A percentile compares a stretch with the other conserved stretches of the same genome.
phyloP scores from a whole-genome alignment of 2,329 filamentous ascomycete genomes.

The Paecilomyces sp. region DNA sequence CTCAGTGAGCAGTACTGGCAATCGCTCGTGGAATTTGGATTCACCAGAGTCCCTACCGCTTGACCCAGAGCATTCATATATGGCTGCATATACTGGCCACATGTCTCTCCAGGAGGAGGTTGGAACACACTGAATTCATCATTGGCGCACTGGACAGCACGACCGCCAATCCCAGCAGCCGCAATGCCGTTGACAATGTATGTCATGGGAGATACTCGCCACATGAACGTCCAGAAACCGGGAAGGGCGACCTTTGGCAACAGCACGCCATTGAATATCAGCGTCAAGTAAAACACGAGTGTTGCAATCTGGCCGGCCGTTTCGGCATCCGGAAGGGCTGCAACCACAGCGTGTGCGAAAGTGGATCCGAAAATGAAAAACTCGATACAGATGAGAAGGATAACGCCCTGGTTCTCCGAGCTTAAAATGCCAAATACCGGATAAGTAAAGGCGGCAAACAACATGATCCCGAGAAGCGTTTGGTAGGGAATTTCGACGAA shows the following conservation, averaged over 20 bases:
- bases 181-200: conserved; percentile 72
- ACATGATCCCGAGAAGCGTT: conserved; percentile 62
- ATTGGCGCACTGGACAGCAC: conserved; percentile 55
- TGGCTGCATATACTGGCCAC: conserved; percentile 49
- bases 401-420: conserved; percentile 63
- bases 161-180: conserved; percentile 61
- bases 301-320: conserved; percentile 70
- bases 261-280: conserved; percentile 70
- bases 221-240: conserved; percentile 79
- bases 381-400: conserved; percentile 67
- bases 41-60: conserved; percentile 49
- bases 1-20: conserved; percentile 46
- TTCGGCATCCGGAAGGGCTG: conserved; percentile 67
- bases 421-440: conserved; percentile 58
- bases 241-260: conserved; percentile 57
- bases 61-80: conserved; percentile 36
- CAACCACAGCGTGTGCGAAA: conserved; percentile 72
- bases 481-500: conserved; percentile 84
- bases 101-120: conserved; percentile 53
- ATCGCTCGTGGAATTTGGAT: conserved; percentile 39
- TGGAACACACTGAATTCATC: conserved; percentile 66
- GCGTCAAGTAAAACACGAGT: conserved; percentile 62
- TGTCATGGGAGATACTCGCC: conserved; percentile 72
- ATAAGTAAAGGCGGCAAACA: conserved; percentile 81
- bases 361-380: conserved; percentile 78